Base-by-base conservation (phyloP, 106 monocot genomes). In the Chionographis japonica region DNA sequence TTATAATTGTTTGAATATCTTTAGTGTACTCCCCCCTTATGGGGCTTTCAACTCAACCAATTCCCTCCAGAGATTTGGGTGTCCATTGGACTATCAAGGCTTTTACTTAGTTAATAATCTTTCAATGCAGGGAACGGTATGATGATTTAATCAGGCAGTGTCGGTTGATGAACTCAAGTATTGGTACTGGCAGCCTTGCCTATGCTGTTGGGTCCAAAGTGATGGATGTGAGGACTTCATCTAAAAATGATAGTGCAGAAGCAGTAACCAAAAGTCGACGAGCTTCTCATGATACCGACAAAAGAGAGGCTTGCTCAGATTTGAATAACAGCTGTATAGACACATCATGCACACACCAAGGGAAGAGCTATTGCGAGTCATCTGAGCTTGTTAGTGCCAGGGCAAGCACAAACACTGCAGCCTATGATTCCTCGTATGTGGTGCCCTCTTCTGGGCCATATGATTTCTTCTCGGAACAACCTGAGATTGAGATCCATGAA, bases 141-240 rank as follows among this genome's bases (percentile, higher is more conserved):
- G 86, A 85, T 43, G 74, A 84, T 72, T 77, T 98, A 66, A 79
- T 98, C 12, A 87, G 73, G 73, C 87, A 90, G 60, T 98, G 98
- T 60, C 98, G 90, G 68, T 63, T 54, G 58, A 87, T 98, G 86
- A 87, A 98, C 51, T 74, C 93, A 57, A 98, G 90, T 50, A 76
- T 98, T 66, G 98, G 98, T 43, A 93, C 98, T 27, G 93, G 98
- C 50, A 78, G 61, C 52, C 90, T 98, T 92, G 98, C 98, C 4
- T 98, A 98, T 73, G 87, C 68, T 69, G 85, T 98, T 79, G 98
- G 98, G 4, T 98, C 98, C 8, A 92, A 85, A 71, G 85, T 98
- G 67, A 98, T 98, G 98, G 98, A 98, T 68, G 81, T 88, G 60
- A 86, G 98, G 78, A 93, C 89, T 56, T 57, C 73, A 27, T 81